Percentiles rank a stretch among this genome's conserved stretches.
Evolutionary conservation across 768 basidiomycete genomes (phyloP).

Genomic region (Leccinum obscurum): DNA sequence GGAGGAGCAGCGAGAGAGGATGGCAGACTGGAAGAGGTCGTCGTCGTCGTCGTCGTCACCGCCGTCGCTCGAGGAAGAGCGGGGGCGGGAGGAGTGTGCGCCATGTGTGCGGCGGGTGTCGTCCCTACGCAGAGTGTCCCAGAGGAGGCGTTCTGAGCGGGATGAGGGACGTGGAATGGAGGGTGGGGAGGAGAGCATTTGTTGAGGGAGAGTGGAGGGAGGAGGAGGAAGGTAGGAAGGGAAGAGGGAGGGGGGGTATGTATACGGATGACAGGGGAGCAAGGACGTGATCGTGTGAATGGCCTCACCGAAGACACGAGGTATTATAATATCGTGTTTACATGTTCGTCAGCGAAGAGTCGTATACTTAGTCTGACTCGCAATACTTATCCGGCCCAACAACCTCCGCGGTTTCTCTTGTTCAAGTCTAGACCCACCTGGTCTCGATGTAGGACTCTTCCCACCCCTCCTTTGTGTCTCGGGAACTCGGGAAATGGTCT

Average conservation of each 20-base stretch:
- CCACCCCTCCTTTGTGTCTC: neutral
- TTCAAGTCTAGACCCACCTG: neutral
- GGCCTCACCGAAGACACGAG: neutral
- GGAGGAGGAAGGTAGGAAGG: conserved; percentile 1
- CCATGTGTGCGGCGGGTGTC: conserved; percentile 37
- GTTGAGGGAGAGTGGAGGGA: conserved; percentile 14
- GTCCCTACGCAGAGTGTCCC: conserved; percentile 56
- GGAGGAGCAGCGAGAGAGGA: conserved; percentile 24
- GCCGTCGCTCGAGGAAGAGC: conserved; percentile 26
- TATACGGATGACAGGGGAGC: conserved; percentile 30
- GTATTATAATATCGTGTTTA: neutral
- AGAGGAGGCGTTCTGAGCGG: conserved; percentile 55
- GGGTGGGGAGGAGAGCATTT: conserved; percentile 12
- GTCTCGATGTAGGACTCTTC: conserved; percentile 1
- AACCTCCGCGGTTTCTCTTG: neutral
- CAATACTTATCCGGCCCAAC: neutral
- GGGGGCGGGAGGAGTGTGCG: conserved; percentile 22
- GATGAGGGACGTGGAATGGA: conserved; percentile 41
- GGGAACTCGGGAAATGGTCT: neutral
- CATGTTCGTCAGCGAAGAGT: neutral
- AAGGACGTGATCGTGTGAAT: conserved; percentile 7
- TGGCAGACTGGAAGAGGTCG: conserved; percentile 29
- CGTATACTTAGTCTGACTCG: neutral
- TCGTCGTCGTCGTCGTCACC: conserved; percentile 28
- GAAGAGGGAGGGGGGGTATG: conserved; percentile 10